Evolutionary conservation across 2,329 filamentous ascomycete genomes (phyloP), one percentile per base, ranked within the genome.

Genomic region (Xylariaceae sp.): DNA sequence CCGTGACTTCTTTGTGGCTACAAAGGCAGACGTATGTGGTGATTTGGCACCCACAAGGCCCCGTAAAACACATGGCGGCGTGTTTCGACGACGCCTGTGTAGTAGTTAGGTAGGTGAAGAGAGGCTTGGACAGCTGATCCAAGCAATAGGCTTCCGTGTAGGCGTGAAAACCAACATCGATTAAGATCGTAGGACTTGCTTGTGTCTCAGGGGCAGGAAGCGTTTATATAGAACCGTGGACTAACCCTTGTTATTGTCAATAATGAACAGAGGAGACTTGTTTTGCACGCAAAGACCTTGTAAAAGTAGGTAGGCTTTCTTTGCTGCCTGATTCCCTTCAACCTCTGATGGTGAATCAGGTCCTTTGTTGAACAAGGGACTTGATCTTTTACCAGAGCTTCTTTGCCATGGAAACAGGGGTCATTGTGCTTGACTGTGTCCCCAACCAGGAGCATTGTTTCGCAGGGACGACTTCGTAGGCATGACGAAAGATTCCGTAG

Each of bases 1-100:
- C 23, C 7, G 53, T 55, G 3, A 65, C 56, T 50, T 69, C 64
- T 42, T 67, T 68, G 57, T 70, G 68, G 4, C 62, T 42, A n/a
- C 68, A 70, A n/a, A 50, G 53, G 54, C 63, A 67, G 17, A 65
- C 56, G 34, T 61, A 55, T 2, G 65, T 66, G 6, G 52, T 48
- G 17, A 60, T 62, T 49, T 55, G 51, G 35, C 68, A 70, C 6
- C 55, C 57, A 47, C 67, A 70, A 64, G 66, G 68, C 13, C 42
- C n/a, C 42, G 13, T n/a, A 6, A 45, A 45, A 45, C 42, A 45
- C 48, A 56, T 47, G 30, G 7, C 9, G 35, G 10, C 8, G 30
- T 56, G 15, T 52, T 55, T 42, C 42, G 44, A 47, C 42, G 35
- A 42, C 2, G 4, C 13, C 34, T 11, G 13, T 17, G 10, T 10